Evolutionary conservation across 139 green algal genomes (phyloP).

Genomic region (Tetraselmis striata): DNA sequence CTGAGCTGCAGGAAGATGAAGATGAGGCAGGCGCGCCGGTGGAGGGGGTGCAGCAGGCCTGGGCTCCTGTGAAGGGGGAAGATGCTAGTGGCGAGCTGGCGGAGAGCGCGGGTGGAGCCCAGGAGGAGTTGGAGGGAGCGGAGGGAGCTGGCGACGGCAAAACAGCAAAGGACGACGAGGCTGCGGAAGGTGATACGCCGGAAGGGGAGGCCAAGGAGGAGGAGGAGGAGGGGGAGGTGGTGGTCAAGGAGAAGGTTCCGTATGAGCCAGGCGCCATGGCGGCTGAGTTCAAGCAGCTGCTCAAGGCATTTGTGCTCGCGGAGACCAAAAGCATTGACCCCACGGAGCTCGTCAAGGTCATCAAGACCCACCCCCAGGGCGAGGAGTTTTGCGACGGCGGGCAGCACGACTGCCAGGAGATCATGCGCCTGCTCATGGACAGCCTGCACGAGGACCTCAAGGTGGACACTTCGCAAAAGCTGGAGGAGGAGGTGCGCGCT

Average conservation of each 20-base stretch:
- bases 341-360: neutral
- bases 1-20: too few relatives aligned
- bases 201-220: neutral
- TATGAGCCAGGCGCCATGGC: neutral
- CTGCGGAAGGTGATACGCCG: neutral
- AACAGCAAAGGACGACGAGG: too few relatives aligned
- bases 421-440: conserved; percentile 41
- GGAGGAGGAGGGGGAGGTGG: too few relatives aligned
- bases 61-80: too few relatives aligned
- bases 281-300: neutral
- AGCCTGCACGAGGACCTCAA: conserved; percentile 50
- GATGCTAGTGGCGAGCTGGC: too few relatives aligned
- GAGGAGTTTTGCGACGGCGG: conserved; percentile 42
- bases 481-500: too few relatives aligned
- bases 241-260: neutral
- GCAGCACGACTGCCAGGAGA: conserved; percentile 56
- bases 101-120: too few relatives aligned
- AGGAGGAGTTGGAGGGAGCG: too few relatives aligned
- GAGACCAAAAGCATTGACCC: neutral
- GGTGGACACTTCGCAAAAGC: neutral
- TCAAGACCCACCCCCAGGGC: conserved; percentile 10
- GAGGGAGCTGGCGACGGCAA: too few relatives aligned
- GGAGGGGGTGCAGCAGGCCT: too few relatives aligned
- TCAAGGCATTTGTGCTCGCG: neutral
- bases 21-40: too few relatives aligned